A percentile compares a stretch with the other conserved stretches of the same genome.
Evolutionary conservation across 2,329 filamentous ascomycete species (phyloP).

Genomic region (Hypoxylon sp.): DNA sequence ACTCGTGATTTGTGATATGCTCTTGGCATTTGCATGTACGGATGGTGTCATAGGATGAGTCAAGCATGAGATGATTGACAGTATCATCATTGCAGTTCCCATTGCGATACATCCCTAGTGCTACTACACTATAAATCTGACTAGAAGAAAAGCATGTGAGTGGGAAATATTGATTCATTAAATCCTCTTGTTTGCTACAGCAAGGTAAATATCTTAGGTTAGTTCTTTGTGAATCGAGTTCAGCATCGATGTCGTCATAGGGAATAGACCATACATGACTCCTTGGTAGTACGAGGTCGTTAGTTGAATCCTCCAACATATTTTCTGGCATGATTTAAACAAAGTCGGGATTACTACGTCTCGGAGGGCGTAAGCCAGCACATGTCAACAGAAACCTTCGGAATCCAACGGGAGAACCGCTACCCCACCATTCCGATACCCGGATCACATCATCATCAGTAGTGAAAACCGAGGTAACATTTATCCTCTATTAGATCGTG

Average conservation of each 20-base stretch:
- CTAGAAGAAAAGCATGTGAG: neutral
- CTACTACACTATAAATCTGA: neutral
- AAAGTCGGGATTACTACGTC: neutral
- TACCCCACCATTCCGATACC: slow-evolving; percentile 32
- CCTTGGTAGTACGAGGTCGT: neutral
- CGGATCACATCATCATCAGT: slow-evolving; percentile 32
- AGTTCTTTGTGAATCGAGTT: no score
- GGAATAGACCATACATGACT: no score
- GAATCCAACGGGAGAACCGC: slow-evolving; percentile 14
- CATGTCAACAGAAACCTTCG: slow-evolving; percentile 23
- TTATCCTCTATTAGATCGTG: slow-evolving; percentile 2
- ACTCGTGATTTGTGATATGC: neutral
- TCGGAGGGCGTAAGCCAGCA: slow-evolving; percentile 17
- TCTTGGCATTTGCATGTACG: neutral
- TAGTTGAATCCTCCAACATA: neutral
- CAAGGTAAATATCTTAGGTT: neutral
- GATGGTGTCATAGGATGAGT: neutral
- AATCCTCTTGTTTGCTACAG: neutral
- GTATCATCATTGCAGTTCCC: neutral
- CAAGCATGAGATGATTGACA: neutral
- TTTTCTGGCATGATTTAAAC: neutral
- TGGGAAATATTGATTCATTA: neutral
- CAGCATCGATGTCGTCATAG: no score
- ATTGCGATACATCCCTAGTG: neutral
- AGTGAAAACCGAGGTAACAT: slow-evolving; percentile 1